Evolutionary conservation across 768 basidiomycete genomes (phyloP).

Genomic region (Rhodotorula taiwanensis): DNA sequence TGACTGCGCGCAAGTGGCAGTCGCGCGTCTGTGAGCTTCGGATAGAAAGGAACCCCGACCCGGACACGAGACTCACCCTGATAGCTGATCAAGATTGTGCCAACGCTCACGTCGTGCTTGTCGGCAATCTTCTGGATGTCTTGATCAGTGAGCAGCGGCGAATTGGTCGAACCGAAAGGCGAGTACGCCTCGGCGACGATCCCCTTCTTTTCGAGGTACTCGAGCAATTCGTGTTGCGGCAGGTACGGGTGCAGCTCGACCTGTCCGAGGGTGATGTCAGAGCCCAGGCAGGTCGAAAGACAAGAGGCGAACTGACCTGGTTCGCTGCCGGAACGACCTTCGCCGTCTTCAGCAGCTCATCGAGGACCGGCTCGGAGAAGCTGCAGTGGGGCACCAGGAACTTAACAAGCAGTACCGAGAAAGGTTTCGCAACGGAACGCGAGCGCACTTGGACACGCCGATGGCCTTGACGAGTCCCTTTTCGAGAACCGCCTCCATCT

Average conservation of each 20-base stretch:
- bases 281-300: slow-evolving; percentile 57
- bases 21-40: no score
- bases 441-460: slow-evolving; percentile 47
- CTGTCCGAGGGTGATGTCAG: slow-evolving; percentile 12
- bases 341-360: slow-evolving; percentile 56
- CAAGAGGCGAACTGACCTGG: slow-evolving; percentile 52
- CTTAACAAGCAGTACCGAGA: neutral
- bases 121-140: slow-evolving; percentile 59
- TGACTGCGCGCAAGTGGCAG: slow-evolving; percentile 50
- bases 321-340: slow-evolving; percentile 60
- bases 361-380: slow-evolving; percentile 60
- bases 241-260: slow-evolving; percentile 65
- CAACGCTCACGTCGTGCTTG: slow-evolving; percentile 56
- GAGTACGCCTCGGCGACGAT: slow-evolving; percentile 73
- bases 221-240: slow-evolving; percentile 55
- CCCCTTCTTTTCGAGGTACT: slow-evolving; percentile 55
- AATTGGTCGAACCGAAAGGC: slow-evolving; percentile 53
- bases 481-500: slow-evolving; percentile 44
- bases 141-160: slow-evolving; percentile 54
- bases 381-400: slow-evolving; percentile 52
- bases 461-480: slow-evolving; percentile 71
- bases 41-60: slow-evolving; percentile 42
- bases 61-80: slow-evolving; percentile 55
- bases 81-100: slow-evolving; percentile 64
- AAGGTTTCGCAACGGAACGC: neutral